These are phyloP conservation scores for Phialophora expanda DNA, from an alignment of 2,329 filamentous ascomycete genomes.

Conservation along the genomic window DNA sequence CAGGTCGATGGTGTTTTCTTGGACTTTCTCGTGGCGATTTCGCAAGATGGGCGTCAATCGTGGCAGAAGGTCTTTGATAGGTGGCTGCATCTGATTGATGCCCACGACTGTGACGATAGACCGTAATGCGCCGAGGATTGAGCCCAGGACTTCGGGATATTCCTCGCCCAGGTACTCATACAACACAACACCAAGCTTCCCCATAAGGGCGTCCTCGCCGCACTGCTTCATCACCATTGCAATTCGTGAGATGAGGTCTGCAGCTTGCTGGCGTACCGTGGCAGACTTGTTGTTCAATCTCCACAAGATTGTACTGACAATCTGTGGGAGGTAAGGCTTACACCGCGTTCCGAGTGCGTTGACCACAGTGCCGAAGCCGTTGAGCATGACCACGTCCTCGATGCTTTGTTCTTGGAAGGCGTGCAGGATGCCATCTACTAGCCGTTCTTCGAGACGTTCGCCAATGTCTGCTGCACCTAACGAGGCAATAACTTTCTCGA, in stretches of 20 bases:
- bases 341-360: constrained; percentile 91
- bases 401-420: constrained; percentile 98
- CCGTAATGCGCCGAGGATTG: constrained; percentile 90
- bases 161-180: constrained; percentile 99
- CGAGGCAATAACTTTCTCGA: constrained; percentile 94
- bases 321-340: constrained; percentile 96
- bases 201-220: constrained; percentile 92
- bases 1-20: constrained; percentile 98
- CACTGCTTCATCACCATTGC: constrained; percentile 99
- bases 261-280: constrained; percentile 94
- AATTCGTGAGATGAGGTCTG: constrained; percentile 93
- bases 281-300: constrained; percentile 97
- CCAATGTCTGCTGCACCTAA: constrained; percentile 93
- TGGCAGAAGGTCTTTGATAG: constrained; percentile 93
- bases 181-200: constrained; percentile 89
- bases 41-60: constrained; percentile 96
- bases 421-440: constrained; percentile 93
- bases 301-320: constrained; percentile 95
- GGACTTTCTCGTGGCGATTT: constrained; percentile 98
- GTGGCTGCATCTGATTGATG: constrained; percentile 97
- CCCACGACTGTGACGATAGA: constrained; percentile 98
- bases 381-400: constrained; percentile 93
- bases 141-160: constrained; percentile 95
- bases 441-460: constrained; percentile 86
- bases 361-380: constrained; percentile 96